Conservation (phyloP, 768 basidiomycete species). For the Hericium alpestre region DNA sequence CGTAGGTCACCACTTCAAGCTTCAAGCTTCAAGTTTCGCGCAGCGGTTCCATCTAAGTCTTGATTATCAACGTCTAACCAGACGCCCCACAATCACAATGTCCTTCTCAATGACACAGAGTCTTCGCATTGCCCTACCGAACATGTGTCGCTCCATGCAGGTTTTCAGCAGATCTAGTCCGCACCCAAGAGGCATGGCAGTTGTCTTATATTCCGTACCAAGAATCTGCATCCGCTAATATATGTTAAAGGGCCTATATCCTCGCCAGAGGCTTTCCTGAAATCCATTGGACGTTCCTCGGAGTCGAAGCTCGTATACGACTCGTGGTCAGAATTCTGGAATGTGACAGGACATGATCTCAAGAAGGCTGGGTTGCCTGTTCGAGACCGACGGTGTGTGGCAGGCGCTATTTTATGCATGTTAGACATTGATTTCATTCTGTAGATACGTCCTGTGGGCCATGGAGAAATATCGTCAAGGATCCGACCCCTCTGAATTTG, state of each 20-base stretch:
- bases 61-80: too few species aligned
- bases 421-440: neutral
- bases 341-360: slow-evolving; percentile 41
- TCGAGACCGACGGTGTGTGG: slow-evolving; percentile 56
- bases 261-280: slow-evolving; percentile 56
- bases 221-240: too few species aligned
- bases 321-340: slow-evolving; percentile 70
- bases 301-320: slow-evolving; percentile 56
- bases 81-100: too few species aligned
- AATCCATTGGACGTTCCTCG: slow-evolving; percentile 58
- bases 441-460: slow-evolving; percentile 76
- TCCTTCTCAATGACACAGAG: too few species aligned
- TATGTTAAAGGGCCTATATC: slow-evolving; percentile 32
- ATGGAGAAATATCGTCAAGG: slow-evolving; percentile 70
- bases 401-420: neutral
- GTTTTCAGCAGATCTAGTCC: too few species aligned
- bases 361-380: slow-evolving; percentile 56
- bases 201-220: too few species aligned
- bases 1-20: too few species aligned
- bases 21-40: too few species aligned
- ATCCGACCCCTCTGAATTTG: slow-evolving; percentile 44
- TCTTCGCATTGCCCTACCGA: too few species aligned
- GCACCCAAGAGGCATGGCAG: too few species aligned
- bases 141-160: too few species aligned
- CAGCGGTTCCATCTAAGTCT: too few species aligned